Base-by-base conservation (phyloP, 257 asterid species). In the Phtheirospermum japonicum region DNA sequence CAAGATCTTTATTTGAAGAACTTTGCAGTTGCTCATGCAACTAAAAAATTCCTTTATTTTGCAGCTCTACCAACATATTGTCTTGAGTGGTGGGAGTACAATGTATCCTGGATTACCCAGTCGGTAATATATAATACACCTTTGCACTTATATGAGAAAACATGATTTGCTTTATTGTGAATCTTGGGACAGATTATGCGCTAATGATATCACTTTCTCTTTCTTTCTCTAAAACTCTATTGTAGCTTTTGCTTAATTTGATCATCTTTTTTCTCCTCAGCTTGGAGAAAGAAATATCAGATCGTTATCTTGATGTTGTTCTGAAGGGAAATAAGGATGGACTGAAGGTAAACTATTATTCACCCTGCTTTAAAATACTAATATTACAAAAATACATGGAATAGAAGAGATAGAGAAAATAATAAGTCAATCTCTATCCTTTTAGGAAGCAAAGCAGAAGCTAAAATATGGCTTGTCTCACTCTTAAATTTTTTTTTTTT, bases 31-130 rank as follows among this genome's bases (percentile, higher is more conserved):
- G 67, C 17, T 71, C 73, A 26, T 53, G 65, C 50, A 23, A 23
- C 51, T 39, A 57, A 43, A 46, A 13, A 18, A 68, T 19, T 51
- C 32, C 37, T 46, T 26, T 70, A 51, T 63, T 68, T 73, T 74
- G 81, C 90, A 92, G 99, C 97, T 89, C 31, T 93, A 93, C 77
- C 99, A 93, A 66, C 97, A 89, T 73, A 93, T 93, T 49, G 97
- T 89, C 67, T 70, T 93, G 73, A 93, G 99, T 55, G 99, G 99
- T 4, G 97, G 97, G 75, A 93, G 99, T 73, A 89, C 99, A 13
- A 93, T 93, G 97, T 93, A 89, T 77, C 97, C 99, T 58, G 97
- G 99, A 74, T 71, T 93, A 64, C 99, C 97, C 64, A 93, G 99
- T 74, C 94, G 99, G 99, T 92, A 92, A 75, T 70, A 65, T 57